Percentiles rank a stretch among this genome's conserved stretches.
phyloP scores from a whole-genome alignment of 768 basidiomycete species.

The Pleurotus pulmonarius region DNA sequence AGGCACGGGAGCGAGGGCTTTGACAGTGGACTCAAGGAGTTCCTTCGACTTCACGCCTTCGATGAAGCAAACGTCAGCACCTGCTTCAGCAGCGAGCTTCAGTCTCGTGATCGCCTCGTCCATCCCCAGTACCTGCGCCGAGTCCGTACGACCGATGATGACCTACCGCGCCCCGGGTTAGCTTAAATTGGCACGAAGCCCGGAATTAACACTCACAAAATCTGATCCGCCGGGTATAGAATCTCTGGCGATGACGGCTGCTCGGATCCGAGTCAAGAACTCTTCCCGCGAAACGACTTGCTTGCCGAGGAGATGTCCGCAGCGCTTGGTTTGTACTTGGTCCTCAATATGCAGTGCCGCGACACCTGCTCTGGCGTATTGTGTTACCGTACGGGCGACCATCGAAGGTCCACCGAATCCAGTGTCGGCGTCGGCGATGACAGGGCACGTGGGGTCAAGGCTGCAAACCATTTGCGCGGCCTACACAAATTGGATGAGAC shows the following conservation, averaged over 20 bases:
- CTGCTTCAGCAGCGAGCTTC: constrained; percentile 37
- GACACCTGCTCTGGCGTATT: constrained; percentile 68
- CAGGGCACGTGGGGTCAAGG: constrained; percentile 58
- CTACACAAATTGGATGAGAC: constrained; percentile 20
- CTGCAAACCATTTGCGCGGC: constrained; percentile 70
- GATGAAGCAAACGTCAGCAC: constrained; percentile 51
- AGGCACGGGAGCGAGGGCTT: constrained; percentile 37
- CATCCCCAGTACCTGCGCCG: constrained; percentile 47
- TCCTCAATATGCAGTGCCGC: constrained; percentile 80
- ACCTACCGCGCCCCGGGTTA: constrained; percentile 19
- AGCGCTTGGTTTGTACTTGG: constrained; percentile 80
- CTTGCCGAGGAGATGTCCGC: constrained; percentile 77
- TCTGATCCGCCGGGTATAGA: constrained; percentile 72
- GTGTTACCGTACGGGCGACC: constrained; percentile 69
- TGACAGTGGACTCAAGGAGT: constrained; percentile 35
- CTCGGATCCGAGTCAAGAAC: constrained; percentile 69
- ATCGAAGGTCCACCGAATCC: constrained; percentile 76
- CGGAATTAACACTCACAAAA: constrained; percentile 42
- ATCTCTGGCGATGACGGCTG: constrained; percentile 75
- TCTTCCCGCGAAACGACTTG: constrained; percentile 80
- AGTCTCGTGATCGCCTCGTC: constrained; percentile 45
- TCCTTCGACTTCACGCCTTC: constrained; percentile 48
- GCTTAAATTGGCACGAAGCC: too few relatives aligned
- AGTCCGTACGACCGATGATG: constrained; percentile 50
- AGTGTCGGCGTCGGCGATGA: constrained; percentile 83